Evolutionary conservation across 2,329 filamentous ascomycete species (phyloP), one percentile per base, ranked within the genome.

Genomic region (Teratosphaeria pseudoeucalypti): DNA sequence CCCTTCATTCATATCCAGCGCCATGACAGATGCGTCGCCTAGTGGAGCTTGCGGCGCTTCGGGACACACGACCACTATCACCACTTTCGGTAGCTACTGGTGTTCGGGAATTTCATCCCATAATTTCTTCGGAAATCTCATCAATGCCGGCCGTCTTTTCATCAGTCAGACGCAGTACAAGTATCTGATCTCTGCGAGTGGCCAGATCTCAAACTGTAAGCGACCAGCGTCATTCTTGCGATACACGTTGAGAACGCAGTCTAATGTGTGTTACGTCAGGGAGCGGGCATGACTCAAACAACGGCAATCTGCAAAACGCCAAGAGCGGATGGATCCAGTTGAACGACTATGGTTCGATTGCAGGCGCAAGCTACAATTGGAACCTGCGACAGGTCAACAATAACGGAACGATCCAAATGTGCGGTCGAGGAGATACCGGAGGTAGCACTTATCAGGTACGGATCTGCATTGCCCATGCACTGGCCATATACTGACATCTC

Each of bases 241-340:
- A 39, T 11, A 4, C 11, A 39, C 16, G 37, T 39, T 32, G 29
- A 32, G 29, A 11, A 39, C 4, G 11, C 16, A 39, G 37, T 16
- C 37, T 39, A 11, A 39, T 39, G 16, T 6, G 37, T 39, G 11
- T 11, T 16, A 39, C 16, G 4, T 10, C 3, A 39, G 37, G 60
- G 60, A 52, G 39, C 34, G 60, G 57, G 16, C 57, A 59, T 34
- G 60, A 61, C 37, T 19, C 52, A n/a, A 60, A 54, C 54, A 61
- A 61, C 55, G 60, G 60, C 34, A 61, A 61, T 47, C 34, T 61
- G 26, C 16, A 59, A 4, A 61, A 61, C 53, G 32, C 23, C 16
- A 12, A 16, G n/a, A 57, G 54, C 5, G 60, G 53, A 16, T 39
- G 57, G 53, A 52, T 61, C 43, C 60, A 61, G 49, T 53, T 61